phyloP scores from a whole-genome alignment of 2,329 filamentous ascomycete genomes.

The Drechslerella stenobrocha region DNA sequence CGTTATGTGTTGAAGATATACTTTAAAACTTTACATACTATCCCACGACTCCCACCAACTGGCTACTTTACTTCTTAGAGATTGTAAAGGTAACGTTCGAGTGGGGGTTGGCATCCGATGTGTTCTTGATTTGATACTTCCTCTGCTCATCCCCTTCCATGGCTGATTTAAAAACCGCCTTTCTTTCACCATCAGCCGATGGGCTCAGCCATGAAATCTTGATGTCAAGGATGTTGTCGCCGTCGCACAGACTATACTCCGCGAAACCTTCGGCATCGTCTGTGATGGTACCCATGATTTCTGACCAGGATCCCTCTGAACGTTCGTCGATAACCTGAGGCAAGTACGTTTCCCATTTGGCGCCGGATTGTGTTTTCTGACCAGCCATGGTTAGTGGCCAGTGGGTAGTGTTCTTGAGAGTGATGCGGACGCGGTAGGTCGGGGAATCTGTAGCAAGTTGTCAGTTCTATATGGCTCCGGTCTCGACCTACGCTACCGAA shows the following conservation, averaged over 20 bases:
- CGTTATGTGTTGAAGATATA: not conserved
- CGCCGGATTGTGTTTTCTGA: constrained; percentile 11
- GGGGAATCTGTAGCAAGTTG: not conserved
- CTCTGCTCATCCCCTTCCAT: constrained; percentile 16
- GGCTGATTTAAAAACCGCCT: constrained; percentile 14
- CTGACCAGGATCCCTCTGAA: constrained; percentile 11
- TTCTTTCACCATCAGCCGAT: not conserved
- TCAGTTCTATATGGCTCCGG: too few species aligned
- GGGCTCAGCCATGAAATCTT: constrained; percentile 32
- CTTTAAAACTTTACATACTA: not conserved
- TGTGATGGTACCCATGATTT: constrained; percentile 11
- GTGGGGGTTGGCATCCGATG: constrained; percentile 3
- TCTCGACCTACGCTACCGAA: too few species aligned
- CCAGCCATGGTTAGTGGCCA: constrained; percentile 31
- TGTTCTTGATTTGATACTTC: constrained; percentile 26
- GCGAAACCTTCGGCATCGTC: constrained; percentile 13
- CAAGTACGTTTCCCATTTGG: constrained; percentile 12
- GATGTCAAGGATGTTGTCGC: constrained; percentile 28
- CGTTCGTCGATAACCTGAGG: constrained; percentile 26
- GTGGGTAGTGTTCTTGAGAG: constrained; percentile 24
- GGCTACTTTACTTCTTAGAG: too few species aligned
- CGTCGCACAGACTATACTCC: constrained; percentile 32
- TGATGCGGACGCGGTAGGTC: constrained; percentile 26
- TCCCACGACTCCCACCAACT: not conserved
- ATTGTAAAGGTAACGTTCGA: constrained; percentile 26